Base-by-base conservation (phyloP, 192 early-diverging fungal genomes). In the Chytriomyces confervae region DNA sequence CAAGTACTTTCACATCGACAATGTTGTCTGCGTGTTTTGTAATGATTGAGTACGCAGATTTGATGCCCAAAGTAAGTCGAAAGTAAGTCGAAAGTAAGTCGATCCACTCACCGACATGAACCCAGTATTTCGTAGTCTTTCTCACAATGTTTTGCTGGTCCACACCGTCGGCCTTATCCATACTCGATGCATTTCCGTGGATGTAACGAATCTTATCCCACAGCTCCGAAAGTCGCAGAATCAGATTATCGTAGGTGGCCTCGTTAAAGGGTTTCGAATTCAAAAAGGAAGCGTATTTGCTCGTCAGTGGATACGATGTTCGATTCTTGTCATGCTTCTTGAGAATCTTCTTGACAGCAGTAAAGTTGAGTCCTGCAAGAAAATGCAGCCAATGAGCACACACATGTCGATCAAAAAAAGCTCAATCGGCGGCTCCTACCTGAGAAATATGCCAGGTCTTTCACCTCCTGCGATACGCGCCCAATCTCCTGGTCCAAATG, bases 311-410 rank as follows among this genome's bases (percentile, higher is more conserved):
- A 75, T 91, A 93, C 3, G 89, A 89, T 23, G 95, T 94, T 16
- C 74, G 74, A 80, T 92, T 88, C 91, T 96, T 96, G 84, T 97
- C 95, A 81, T 97, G 96, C 87, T 97, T 97, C 84, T 97, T 97
- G 80, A 97, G 89, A 78, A 96, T 73, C 79, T 84, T 84, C 51
- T 78, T 61, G 49, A 82, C 72, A 29, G 73, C 81, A 10, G 78
- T 81, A 13, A 72, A 44, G 70, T 80, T 77, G n/a, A 83, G 51
- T 9, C 66, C 8, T 7, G 53, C 18, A 62, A 77, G 70, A 3
- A 27, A 69, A 27, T 65, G 36, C 11, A 27, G 1, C 63, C 27
- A 65, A 36, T 13, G 47, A n/a, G 44, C 47, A 44, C 27, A n/a
- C 16, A 6, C 9, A 69, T 47, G 1, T 20, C 20, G 53, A 45